Base-by-base conservation (phyloP, 441 rosid species). In the Omphalea diandra region DNA sequence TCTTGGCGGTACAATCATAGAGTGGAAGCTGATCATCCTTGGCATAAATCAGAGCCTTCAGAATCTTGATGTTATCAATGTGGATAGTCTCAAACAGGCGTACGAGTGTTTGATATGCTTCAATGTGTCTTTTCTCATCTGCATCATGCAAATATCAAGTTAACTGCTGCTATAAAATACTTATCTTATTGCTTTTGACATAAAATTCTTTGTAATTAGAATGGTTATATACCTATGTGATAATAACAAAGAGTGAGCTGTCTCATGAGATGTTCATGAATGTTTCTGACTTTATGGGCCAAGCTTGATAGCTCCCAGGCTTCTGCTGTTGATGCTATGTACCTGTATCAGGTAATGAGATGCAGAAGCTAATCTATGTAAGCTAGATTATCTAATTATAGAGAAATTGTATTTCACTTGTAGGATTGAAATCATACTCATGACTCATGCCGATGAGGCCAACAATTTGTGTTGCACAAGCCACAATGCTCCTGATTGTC, bases 241-340 rank as follows among this genome's bases (percentile, higher is more conserved):
- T 83, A 80, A 49, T 78, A 54, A 80, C 96, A 89, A 68, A 65
- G 71, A 43, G 67, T 76, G 68, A 90, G 83, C 68, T 76, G 83
- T 74, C 70, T 76, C 44, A 52, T 35, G 63, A 88, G 88, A 84
- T 84, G 83, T 65, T 77, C 80, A 63, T 85, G 82, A 71, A 93
- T 82, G 84, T 64, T 84, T 70, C 38, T 78, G 65, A 93, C 79
- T 77, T 84, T 86, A 77, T 83, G 87, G 31, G 82, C 88, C 80
- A 82, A 76, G 77, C 82, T 87, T 7, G 97, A 88, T 7, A 91
- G 84, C 78, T 90, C 98, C 93, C 87, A 80, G 24, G 87, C 86
- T 70, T 85, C 87, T n/a, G n/a, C n/a, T n/a, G n/a, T n/a, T n/a
- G n/a, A n/a, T n/a, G n/a, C n/a, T 32, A 71, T 74, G 68, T 74